Base-by-base conservation (phyloP, 331 rosid genomes). In the Malus hybrid region DNA sequence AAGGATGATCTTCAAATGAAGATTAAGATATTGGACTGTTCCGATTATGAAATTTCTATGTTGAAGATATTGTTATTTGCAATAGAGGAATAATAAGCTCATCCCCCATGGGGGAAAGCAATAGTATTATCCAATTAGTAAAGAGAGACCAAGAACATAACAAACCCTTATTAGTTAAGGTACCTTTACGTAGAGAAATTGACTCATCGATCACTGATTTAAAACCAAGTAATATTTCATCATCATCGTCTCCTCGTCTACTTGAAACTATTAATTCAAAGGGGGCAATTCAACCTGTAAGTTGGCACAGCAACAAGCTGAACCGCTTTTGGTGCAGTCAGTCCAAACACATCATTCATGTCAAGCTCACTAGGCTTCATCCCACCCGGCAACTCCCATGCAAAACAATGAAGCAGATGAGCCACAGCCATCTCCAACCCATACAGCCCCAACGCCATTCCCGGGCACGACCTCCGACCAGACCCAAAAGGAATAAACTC, bases 401-500 rank as follows among this genome's bases (percentile, higher is more conserved):
- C 50, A 50, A 88, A 88, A 54, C 85, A 82, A 62, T 88, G 90
- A 60, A 88, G 83, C 62, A 88, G 80, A 42, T 82, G 78, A 10
- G 87, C 87, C 80, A 82, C 77, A 1, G 82, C 57, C 85, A 86
- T 79, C 73, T 88, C 88, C 42, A 87, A 71, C 32, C 82, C 83
- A 65, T 86, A 88, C 0, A 88, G 80, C 9, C 93, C 93, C 29
- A 88, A 75, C 11, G 79, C 84, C 93, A 84, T 86, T 2, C 90
- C 90, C 0, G 93, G 90, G 65, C 90, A 88, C 0, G 93, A 86
- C 20, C 93, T 76, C 6, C 88, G 70, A 8, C 93, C 93, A 2
- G 93, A 88, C 44, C 93, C 93, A 27, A 88, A 86, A 0, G 90
- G 88, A 46, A 84, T 34, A 59, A 86, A 88, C 73, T 88, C 93